phyloP scores from a whole-genome alignment of 164 flowering plant species.

The Chloranthus sessilifolius region DNA sequence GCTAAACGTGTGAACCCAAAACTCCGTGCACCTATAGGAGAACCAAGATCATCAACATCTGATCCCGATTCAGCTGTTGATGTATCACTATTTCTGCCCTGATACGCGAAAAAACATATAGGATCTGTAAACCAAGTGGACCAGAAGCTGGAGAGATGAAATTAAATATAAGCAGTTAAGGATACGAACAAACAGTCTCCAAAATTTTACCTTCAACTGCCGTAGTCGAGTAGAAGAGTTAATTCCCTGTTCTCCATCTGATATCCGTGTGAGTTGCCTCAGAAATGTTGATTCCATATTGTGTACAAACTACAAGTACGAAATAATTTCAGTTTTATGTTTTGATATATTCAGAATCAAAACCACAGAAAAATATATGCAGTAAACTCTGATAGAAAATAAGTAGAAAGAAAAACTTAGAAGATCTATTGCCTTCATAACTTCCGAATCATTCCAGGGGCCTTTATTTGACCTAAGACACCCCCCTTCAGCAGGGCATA shows the following conservation, averaged over 20 bases:
- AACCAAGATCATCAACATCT: conserved; percentile 53
- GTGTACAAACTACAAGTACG: conserved; percentile 50
- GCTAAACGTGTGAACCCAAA: conserved; percentile 31
- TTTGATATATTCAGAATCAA: no score
- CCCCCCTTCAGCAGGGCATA: conserved; percentile 75
- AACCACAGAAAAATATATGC: no score
- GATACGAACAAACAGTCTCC: no score
- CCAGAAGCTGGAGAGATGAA: no score
- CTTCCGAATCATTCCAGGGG: conserved; percentile 90
- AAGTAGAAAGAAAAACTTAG: no score
- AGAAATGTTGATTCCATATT: conserved; percentile 45
- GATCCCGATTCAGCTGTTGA: conserved; percentile 58
- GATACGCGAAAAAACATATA: conserved; percentile 11
- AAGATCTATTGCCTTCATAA: conserved; percentile 83
- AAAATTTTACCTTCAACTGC: conserved; percentile 40
- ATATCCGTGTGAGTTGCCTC: conserved; percentile 39
- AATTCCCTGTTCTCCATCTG: conserved; percentile 34
- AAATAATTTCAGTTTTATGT: no score
- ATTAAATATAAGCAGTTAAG: no score
- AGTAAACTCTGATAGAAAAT: no score
- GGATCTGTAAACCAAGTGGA: no score
- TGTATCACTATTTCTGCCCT: conserved; percentile 60
- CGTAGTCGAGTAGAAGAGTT: conserved; percentile 35
- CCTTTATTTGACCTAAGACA: conserved; percentile 86
- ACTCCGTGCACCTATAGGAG: conserved; percentile 37